A percentile compares a stretch with the other conserved stretches of the same genome.
Conservation (phyloP, 768 basidiomycete genomes). For the Termitomyces sp. region DNA sequence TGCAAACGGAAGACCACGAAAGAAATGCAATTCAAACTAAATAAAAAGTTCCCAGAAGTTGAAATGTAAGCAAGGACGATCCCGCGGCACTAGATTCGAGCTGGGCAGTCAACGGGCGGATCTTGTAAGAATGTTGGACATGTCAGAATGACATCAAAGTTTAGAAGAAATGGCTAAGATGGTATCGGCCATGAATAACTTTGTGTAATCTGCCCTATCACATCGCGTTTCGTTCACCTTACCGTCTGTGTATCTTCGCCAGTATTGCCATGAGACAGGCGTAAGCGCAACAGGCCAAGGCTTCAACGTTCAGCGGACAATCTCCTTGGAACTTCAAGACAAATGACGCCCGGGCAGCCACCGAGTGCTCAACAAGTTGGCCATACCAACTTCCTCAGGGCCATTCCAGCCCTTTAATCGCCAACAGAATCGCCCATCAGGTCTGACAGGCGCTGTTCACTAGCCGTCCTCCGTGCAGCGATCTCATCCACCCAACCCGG, state of each 20-base stretch:
- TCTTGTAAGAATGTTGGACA: slow-evolving; percentile 19
- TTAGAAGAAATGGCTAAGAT: slow-evolving; percentile 39
- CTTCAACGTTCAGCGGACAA: slow-evolving; percentile 3
- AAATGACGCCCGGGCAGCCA: slow-evolving; percentile 4
- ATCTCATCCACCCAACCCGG: slow-evolving; percentile 27
- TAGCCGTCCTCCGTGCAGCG: slow-evolving; percentile 34
- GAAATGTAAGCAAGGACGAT: not conserved
- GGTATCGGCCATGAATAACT: slow-evolving; percentile 28
- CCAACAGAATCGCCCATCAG: slow-evolving; percentile 27
- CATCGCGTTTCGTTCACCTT: not conserved
- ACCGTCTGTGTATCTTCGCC: not conserved
- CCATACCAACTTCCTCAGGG: slow-evolving; percentile 9
- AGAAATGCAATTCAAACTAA: not conserved
- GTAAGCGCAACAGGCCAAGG: slow-evolving; percentile 19
- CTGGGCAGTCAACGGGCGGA: slow-evolving; percentile 9
- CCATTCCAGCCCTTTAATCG: slow-evolving; percentile 29
- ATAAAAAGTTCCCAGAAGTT: too few species aligned
- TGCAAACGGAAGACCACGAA: not conserved
- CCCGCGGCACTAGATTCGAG: not conserved
- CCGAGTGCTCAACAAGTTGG: slow-evolving; percentile 12
- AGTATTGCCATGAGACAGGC: slow-evolving; percentile 16
- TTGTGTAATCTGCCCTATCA: slow-evolving; percentile 25
- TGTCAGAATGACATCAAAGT: slow-evolving; percentile 24
- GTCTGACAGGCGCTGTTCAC: slow-evolving; percentile 28
- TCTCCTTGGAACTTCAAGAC: slow-evolving; percentile 16